Conservation (phyloP, 768 basidiomycete genomes). For the Calocera cornea region DNA sequence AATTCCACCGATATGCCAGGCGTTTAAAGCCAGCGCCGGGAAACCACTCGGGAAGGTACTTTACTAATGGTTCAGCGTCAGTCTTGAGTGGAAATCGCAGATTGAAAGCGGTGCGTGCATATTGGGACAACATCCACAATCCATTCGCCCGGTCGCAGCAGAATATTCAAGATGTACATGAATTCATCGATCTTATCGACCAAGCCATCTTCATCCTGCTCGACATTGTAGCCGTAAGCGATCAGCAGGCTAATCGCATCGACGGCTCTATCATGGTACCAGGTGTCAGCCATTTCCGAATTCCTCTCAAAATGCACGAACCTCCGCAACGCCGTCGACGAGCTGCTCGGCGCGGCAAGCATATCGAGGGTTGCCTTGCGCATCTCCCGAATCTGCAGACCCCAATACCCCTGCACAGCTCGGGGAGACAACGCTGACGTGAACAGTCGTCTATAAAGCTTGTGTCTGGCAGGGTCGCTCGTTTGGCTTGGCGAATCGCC, state of each 20-base stretch:
- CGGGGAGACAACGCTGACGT: background rate
- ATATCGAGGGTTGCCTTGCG: background rate
- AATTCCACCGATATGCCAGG: background rate
- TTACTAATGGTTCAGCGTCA: background rate
- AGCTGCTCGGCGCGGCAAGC: background rate
- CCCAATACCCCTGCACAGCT: background rate
- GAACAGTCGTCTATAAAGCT: background rate
- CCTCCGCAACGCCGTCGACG: background rate
- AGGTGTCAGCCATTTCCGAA: background rate
- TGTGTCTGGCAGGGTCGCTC: background rate
- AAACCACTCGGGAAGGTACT: background rate
- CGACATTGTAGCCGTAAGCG: background rate
- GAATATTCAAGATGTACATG: background rate
- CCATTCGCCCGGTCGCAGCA: background rate
- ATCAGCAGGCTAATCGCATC: background rate
- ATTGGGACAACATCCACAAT: background rate
- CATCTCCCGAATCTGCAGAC: background rate
- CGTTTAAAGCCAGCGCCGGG: background rate
- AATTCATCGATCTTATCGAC: background rate
- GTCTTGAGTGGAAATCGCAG: background rate
- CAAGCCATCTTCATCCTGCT: background rate
- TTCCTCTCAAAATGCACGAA: background rate
- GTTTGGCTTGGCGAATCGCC: background rate
- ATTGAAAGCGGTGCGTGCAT: background rate
- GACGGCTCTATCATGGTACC: background rate